Base-by-base conservation (phyloP, 2,329 filamentous ascomycete species). In the Fusarium sp. region DNA sequence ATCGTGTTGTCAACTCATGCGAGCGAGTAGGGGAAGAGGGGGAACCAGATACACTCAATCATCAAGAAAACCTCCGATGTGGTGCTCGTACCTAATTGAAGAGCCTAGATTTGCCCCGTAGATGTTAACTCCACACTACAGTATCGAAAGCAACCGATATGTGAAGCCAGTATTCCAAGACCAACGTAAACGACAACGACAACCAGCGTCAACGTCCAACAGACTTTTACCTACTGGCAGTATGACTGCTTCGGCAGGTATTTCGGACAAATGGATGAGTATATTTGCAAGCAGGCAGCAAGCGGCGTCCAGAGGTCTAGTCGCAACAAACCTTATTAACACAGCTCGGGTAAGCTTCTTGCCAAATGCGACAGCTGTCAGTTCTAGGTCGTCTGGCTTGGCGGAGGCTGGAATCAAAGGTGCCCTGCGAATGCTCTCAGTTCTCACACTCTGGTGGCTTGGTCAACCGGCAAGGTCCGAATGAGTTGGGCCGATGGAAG, bases 381-480 rank as follows among this genome's bases (percentile, higher is more conserved):
- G 52, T 46, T 60, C 49, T 37, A 35, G 40, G 50, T n/a, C 51
- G 51, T 65, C 61, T 43, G 10, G 28, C 28, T 30, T 37, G 48
- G 50, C 37, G 54, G 32, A 62, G 46, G 54, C 39, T 62, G 66
- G 56, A 59, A 57, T 56, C 47, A 33, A 62, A 47, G 20, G 10
- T 40, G 51, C 35, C 35, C 14, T 14, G 11, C 13, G 30, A 11
- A 26, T 26, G 26, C 8, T 30, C 26, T 28, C 26, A 9, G 26
- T 11, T 28, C 30, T 51, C 43, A 50, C 44, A 17, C 57, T 53
- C 59, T 45, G 39, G 65, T 73, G 65, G 70, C 71, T 74, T 66
- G 50, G 47, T 33, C 49, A 17, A 50, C 60, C 70, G 71, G 71
- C 56, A 71, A 72, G 65, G 57, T 72, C 71, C 67, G 68, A 62